A percentile compares a stretch with the other conserved stretches of the same genome.
phyloP scores from a whole-genome alignment of 2,329 filamentous ascomycete species.

The Rhexocercosporidium sp. region DNA sequence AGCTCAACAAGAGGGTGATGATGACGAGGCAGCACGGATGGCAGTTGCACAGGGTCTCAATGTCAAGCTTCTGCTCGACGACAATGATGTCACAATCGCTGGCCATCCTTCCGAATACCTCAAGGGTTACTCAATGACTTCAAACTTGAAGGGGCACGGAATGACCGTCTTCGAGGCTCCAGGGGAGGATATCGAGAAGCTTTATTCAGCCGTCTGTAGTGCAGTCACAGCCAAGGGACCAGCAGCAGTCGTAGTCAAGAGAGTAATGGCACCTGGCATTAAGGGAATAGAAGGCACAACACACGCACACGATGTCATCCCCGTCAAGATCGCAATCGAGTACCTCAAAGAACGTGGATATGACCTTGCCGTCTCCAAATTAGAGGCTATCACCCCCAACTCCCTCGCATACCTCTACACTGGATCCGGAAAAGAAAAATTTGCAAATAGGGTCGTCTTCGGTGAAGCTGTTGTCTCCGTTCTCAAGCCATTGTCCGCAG shows the following conservation, averaged over 20 bases:
- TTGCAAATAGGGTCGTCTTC: constrained; percentile 46
- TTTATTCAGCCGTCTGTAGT: constrained; percentile 43
- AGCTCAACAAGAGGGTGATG: constrained; percentile 49
- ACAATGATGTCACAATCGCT: constrained; percentile 49
- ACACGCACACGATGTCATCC: constrained; percentile 47
- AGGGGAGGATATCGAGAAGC: constrained; percentile 46
- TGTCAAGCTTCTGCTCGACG: constrained; percentile 47
- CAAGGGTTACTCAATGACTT: constrained; percentile 43
- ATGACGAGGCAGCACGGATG: constrained; percentile 47
- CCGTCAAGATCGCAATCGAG: constrained; percentile 44
- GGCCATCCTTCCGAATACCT: constrained; percentile 47
- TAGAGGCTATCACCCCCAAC: constrained; percentile 30
- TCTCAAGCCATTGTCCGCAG: constrained; percentile 44
- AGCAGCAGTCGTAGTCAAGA: constrained; percentile 36
- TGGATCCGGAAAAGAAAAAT: constrained; percentile 45
- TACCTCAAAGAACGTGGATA: constrained; percentile 47
- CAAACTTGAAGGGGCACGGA: constrained; percentile 45
- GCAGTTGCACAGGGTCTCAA: constrained; percentile 46
- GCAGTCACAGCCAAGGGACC: constrained; percentile 44
- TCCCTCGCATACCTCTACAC: constrained; percentile 37
- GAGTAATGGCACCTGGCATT: constrained; percentile 47
- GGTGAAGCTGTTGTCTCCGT: constrained; percentile 47
- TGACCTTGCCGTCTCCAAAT: constrained; percentile 29
- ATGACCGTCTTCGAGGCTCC: constrained; percentile 44
- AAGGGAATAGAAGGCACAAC: constrained; percentile 44